These are phyloP conservation scores for Phaeosphaeria sp. DNA, from an alignment of 2,329 filamentous ascomycete species.

Conservation along the genomic window DNA sequence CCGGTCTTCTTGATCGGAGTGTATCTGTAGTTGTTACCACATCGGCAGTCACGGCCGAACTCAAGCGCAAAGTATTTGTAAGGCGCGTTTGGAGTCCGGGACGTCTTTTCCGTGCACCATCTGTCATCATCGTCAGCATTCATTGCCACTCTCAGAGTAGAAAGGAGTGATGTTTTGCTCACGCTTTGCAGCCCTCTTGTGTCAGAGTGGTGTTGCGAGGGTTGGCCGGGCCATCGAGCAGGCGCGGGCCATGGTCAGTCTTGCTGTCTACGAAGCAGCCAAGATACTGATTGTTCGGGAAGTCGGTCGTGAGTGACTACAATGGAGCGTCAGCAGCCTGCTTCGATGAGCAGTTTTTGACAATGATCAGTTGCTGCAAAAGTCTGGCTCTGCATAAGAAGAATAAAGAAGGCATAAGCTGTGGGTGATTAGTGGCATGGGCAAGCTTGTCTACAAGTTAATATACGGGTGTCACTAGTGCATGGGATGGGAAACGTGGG, in stretches of 20 bases:
- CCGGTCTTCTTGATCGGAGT: neutral
- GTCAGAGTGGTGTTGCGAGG: neutral
- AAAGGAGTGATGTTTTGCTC: neutral
- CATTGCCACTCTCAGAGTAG: neutral
- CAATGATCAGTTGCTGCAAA: conserved; percentile 5
- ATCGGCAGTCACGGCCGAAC: conserved; percentile 8
- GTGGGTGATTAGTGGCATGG: neutral
- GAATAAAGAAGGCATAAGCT: neutral
- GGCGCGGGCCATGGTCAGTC: neutral
- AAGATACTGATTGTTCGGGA: neutral
- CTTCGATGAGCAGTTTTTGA: conserved; percentile 3
- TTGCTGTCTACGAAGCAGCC: conserved; percentile 3
- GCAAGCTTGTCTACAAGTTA: neutral
- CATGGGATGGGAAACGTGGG: neutral
- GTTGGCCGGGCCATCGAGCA: conserved; percentile 4
- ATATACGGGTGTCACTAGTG: neutral
- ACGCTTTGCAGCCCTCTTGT: conserved; percentile 7
- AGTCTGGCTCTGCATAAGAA: conserved; percentile 8
- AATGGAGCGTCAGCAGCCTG: neutral
- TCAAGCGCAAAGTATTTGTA: conserved; percentile 16
- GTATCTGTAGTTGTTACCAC: conserved; percentile 7
- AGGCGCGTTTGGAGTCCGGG: conserved; percentile 1
- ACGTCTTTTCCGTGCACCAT: conserved; percentile 7
- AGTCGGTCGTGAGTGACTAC: neutral
- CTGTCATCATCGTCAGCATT: conserved; percentile 2